phyloP scores from a whole-genome alignment of 495 filamentous ascomycete genomes.

The Pseudevernia furfuracea region DNA sequence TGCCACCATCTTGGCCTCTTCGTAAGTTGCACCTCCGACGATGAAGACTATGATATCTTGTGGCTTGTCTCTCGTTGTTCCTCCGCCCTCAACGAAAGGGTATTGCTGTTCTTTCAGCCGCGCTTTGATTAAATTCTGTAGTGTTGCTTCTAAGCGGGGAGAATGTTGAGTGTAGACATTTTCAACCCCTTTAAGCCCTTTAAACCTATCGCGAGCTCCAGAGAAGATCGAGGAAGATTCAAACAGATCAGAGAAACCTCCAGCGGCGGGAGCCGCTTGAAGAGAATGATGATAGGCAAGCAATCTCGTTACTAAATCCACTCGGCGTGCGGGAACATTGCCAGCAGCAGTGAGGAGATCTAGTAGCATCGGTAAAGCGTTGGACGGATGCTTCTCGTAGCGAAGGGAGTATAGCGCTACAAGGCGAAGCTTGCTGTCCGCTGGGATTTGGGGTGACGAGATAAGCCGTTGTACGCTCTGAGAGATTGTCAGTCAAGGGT shows the following conservation, averaged over 20 bases:
- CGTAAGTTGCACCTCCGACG: conserved; percentile 86
- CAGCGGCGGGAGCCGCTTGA: conserved; percentile 59
- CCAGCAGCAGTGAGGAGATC: conserved; percentile 76
- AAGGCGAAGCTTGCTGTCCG: conserved; percentile 74
- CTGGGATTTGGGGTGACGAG: conserved; percentile 60
- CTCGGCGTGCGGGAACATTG: conserved; percentile 61
- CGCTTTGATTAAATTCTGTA: conserved; percentile 90
- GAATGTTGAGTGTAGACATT: conserved; percentile 99
- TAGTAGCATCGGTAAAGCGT: conserved; percentile 69
- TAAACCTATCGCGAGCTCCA: conserved; percentile 80
- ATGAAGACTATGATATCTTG: conserved; percentile 95
- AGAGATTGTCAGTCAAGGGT: conserved; percentile 19
- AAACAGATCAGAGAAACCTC: conserved; percentile 82
- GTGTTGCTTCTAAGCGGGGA: conserved; percentile 72
- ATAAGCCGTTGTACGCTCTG: conserved; percentile 82
- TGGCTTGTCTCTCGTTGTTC: conserved; percentile 80
- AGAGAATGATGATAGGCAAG: conserved; percentile 77
- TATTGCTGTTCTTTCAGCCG: conserved; percentile 75
- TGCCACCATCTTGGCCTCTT: conserved; percentile 91
- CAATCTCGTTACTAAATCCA: conserved; percentile 67
- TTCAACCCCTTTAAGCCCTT: conserved; percentile 92
- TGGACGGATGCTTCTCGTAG: conserved; percentile 77
- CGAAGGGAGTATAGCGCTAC: conserved; percentile 89
- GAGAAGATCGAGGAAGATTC: conserved; percentile 88
- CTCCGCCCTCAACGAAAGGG: conserved; percentile 83